Evolutionary conservation across 768 basidiomycete genomes (phyloP).

Genomic region (Dacryopinax primogenitus): DNA sequence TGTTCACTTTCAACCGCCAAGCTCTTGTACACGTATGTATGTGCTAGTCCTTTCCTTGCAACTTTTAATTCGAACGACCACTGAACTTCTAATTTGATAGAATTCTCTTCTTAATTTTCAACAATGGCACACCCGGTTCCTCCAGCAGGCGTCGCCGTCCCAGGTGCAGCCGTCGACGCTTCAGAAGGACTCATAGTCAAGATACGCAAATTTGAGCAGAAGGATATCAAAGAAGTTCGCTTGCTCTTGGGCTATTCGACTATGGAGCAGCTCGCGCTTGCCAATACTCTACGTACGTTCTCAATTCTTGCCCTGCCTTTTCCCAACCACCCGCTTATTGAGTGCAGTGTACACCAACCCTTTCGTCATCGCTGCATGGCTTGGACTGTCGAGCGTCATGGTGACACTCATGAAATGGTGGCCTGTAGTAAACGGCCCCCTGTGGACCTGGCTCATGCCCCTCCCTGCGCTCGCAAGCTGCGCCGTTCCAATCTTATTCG

Average conservation of each 20-base stretch:
- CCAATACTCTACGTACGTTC: conserved; percentile 46
- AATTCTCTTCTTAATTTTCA: too few relatives aligned
- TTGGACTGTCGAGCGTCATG: conserved; percentile 44
- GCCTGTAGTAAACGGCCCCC: conserved; percentile 36
- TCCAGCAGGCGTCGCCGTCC: neutral
- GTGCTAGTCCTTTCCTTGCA: too few relatives aligned
- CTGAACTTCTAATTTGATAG: too few relatives aligned
- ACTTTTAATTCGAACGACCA: too few relatives aligned
- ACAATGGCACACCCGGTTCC: too few relatives aligned
- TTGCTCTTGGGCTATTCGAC: conserved; percentile 53
- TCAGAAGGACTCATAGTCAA: neutral
- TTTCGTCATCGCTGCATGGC: conserved; percentile 47
- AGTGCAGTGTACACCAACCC: conserved; percentile 48
- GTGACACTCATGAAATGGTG: conserved; percentile 53
- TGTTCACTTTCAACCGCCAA: too few relatives aligned
- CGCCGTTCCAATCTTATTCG: conserved; percentile 51
- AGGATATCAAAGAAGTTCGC: conserved; percentile 48
- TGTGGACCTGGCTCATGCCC: neutral
- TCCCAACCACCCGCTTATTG: conserved; percentile 47
- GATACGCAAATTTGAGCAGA: conserved; percentile 41
- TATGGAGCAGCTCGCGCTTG: conserved; percentile 54
- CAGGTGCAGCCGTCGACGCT: neutral
- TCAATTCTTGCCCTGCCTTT: conserved; percentile 35
- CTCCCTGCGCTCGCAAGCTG: conserved; percentile 54
- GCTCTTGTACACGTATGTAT: too few relatives aligned